Conservation (phyloP, 768 basidiomycete species). For the Collybia sordida region DNA sequence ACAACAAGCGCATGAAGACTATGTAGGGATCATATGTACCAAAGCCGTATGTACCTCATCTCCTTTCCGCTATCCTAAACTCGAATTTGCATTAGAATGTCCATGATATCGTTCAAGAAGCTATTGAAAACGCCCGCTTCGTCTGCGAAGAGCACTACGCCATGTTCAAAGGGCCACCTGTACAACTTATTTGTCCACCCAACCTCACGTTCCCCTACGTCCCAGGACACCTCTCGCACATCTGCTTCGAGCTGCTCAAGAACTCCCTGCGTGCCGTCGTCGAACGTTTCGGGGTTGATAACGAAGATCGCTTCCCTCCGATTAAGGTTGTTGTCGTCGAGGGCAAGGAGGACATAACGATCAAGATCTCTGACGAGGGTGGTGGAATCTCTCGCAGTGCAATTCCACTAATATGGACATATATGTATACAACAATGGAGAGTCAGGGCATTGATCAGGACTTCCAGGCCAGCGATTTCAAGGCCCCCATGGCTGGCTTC, state of each 20-base stretch:
- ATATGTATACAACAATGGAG: conserved; percentile 93
- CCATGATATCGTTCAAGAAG: conserved; percentile 96
- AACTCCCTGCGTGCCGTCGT: conserved; percentile 97
- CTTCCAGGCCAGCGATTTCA: conserved; percentile 86
- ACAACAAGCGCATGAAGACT: conserved; percentile 83
- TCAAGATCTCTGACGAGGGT: conserved; percentile 98
- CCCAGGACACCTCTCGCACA: conserved; percentile 94
- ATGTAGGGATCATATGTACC: conserved; percentile 97
- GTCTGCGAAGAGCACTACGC: conserved; percentile 96
- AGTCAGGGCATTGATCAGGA: conserved; percentile 72
- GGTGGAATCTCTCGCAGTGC: conserved; percentile 90
- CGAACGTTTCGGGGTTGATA: conserved; percentile 83
- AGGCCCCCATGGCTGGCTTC: conserved; percentile 97
- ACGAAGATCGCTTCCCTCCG: conserved; percentile 78
- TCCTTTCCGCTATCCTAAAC: not conserved
- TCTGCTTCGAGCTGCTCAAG: conserved; percentile 95
- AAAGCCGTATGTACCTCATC: conserved; percentile 58
- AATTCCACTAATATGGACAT: conserved; percentile 97
- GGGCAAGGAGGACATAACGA: conserved; percentile 97
- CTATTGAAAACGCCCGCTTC: conserved; percentile 94
- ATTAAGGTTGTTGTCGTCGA: conserved; percentile 96
- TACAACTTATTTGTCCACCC: conserved; percentile 92
- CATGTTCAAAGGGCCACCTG: conserved; percentile 94
- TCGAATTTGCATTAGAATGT: conserved; percentile 59
- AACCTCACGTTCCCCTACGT: conserved; percentile 91